Evolutionary conservation across 768 basidiomycete genomes (phyloP), one percentile per base, ranked within the genome.

Genomic region (Boletus patriciae): DNA sequence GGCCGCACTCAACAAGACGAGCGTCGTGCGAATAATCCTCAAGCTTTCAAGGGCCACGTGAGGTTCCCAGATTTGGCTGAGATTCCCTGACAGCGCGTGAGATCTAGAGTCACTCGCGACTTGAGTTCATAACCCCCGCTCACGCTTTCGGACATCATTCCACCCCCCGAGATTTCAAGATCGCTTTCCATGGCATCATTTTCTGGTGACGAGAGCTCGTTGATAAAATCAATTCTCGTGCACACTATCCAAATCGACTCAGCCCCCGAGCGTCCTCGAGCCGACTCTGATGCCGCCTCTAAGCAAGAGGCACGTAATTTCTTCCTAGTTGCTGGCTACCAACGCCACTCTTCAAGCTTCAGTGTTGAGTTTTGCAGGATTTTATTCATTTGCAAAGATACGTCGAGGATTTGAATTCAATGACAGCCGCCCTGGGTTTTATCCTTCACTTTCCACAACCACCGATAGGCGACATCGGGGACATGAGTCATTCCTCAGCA

Each of bases 381-480:
- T 91, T 16, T 83, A 86, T 46, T 86, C 87, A 0, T 92, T 90
- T 60, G 85, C 86, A 19, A 89, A 90, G 65, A 81, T 91, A n/a
- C 76, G 89, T 29, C 80, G 88, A 48, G 88, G 85, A 2, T 92
- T 91, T 58, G 90, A 92, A 66, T 91, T 88, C 68, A 77, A 77
- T 27, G 76, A 80, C 9, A 74, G 80, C 46, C 81, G 87, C 0
- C 83, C 86, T 2, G 74, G 80, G 2, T 90, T 88, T 68, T 90
- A 88, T 62, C 85, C 86, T 1, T 80, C 83, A 11, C 71, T 77
- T 29, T 70, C 67, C 3, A 72, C 73, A 11, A 55, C 70, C 34
- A 74, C 73, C 18, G 75, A 73, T 25, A 69, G 54, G 16, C 71
- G 66, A 44, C 82, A 86, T 46, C 65, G 66, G 10, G 76, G 75